Evolutionary conservation across 2,329 filamentous ascomycete species (phyloP), one percentile per base, ranked within the genome.

Genomic region (Calonectria fujianensis): DNA sequence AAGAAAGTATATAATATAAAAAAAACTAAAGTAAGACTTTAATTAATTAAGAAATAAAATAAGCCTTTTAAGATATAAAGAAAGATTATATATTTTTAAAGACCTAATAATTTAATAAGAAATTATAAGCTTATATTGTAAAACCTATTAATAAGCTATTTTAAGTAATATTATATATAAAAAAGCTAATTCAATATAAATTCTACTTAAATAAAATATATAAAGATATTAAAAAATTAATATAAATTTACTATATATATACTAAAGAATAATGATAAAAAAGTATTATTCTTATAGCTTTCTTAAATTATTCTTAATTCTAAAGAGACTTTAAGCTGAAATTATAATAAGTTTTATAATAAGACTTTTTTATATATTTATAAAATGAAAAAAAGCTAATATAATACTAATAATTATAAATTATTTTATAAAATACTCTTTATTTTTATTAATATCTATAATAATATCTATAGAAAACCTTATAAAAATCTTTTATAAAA

Each of bases 261-360:
- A 51, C 48, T 24, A 51, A 51, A 51, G 48, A n/a, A 24, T 24
- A 51, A 51, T 51, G 27, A 9, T 51, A 51, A 51, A 16, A 51
- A 51, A 20, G 20, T 27, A 51, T 51, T 51, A n/a, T 51, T 16
- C 24, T n/a, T 51, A 51, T 51, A 24, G 18, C 24, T 51, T 24
- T 24, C 24, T 24, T 24, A 24, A 24, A 24, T 24, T 24, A 24
- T 24, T 24, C 24, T 24, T 24, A 24, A 24, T 51, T 51, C 24
- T 51, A 51, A 51, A 20, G 18, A 16, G 18, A 51, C 48, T 13
- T 13, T 51, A 51, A 20, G 48, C 48, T 13, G 27, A 51, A 51
- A 51, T 51, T 24, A 51, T 51, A 51, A 51, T 51, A 51, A 20
- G 27, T 51, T 51, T 51, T 24, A 51, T 51, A n/a, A 51, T 51